Evolutionary conservation across 257 asterid genomes (phyloP), one percentile per base, ranked within the genome.

Genomic region (Nicotiana tomentosiformis): DNA sequence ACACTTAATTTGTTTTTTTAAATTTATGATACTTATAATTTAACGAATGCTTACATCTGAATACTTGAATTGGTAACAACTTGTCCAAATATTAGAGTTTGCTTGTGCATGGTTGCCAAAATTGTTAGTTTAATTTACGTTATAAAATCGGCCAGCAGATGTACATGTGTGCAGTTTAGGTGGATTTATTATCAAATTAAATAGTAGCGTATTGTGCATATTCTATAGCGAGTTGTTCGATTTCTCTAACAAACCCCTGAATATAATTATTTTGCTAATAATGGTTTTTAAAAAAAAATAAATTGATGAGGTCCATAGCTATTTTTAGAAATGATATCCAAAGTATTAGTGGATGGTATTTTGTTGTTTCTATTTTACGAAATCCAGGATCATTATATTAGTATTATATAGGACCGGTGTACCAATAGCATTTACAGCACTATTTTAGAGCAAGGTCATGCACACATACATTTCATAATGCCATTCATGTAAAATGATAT

Each of bases 51-150:
- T 67, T 74, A 74, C 43, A 74, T 74, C 43, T 26, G 17, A 18
- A 32, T 67, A 81, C 58, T 67, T 39, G 15, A 68, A 67, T 67
- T 12, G 65, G 69, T 62, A 81, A 81, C 77, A 7, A 68, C 69
- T 81, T 81, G 79, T 81, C 68, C 32, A 55, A 67, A 32, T 3
- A 51, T 51, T 32, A n/a, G 53, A 53, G 67, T 32, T 81, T 55
- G 35, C 79, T 53, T 81, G 57, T 32, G 32, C 43, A 65, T 81
- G 46, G 55, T 10, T 66, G 3, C 83, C 39, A 29, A 57, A 66
- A 46, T 66, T 64, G 18, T 7, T 65, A 26, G 3, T n/a, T 69
- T 49, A 14, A 14, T 7, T 11, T 49, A 74, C 37, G 66, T 29
- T 57, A 2, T 57, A 17, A 57, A 57, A 1, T 57, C n/a, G 64